Evolutionary conservation across 257 asterid species (phyloP), one percentile per base, ranked within the genome.

Genomic region (Rauvolfia tetraphylla): DNA sequence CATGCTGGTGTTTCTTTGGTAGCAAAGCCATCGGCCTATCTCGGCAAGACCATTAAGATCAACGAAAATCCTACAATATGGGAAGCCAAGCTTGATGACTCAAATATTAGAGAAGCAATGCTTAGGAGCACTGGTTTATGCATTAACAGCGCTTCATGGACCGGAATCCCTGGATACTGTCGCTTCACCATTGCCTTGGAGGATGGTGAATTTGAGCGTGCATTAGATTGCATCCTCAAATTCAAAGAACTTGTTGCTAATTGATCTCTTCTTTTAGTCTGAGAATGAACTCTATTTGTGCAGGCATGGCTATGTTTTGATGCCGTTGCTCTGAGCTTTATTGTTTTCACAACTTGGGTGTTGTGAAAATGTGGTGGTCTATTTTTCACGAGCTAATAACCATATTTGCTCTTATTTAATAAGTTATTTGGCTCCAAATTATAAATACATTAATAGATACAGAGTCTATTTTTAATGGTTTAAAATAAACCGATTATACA

Each of bases 71-170:
- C 78, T 5, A 58, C 69, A 53, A 76, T 76, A 61, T 85, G 73
- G 77, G 88, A 83, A 78, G 76, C 85, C 42, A 89, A 88, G 85
- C 85, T 95, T n/a, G 85, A 90, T 17, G 91, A 88, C 86, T 80
- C 91, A n/a, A 95, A 91, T 79, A 90, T 93, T 75, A 89, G 99
- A 79, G 97, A 93, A 65, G 93, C 96, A 63, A 78, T 95, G 87
- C 84, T 91, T 9, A 82, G 61, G 58, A 77, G 87, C 89, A 93
- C 97, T 0, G 97, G 96, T 72, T 80, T 95, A 82, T 95, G 98
- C 89, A 93, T 93, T 85, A 93, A 95, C 72, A 91, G 99, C 68
- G 87, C 92, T 54, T 74, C 88, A 0, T 95, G 98, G 99, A 95
- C 97, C 0, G 98, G 98, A 38, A 87, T 91, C 71, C 95, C 97